Evolutionary conservation across 1,139 yeast species (phyloP).

Genomic region (Candida sp.): DNA sequence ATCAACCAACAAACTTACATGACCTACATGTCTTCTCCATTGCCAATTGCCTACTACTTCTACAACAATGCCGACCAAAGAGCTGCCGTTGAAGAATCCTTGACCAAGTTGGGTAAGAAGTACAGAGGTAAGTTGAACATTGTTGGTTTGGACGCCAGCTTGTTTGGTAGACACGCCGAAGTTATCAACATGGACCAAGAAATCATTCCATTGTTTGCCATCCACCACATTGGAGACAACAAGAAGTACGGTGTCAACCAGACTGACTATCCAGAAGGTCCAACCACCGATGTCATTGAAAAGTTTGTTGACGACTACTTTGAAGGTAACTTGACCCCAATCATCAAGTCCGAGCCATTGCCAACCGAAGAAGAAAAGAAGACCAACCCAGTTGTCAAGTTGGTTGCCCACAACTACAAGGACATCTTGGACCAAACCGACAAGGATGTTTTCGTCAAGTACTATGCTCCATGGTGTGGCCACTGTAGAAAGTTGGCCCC

Average conservation of each 20-base stretch:
- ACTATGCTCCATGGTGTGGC: constrained; percentile 99
- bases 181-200: constrained; percentile 82
- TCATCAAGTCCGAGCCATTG: constrained; percentile 83
- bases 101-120: constrained; percentile 70
- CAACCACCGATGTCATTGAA: constrained; percentile 46
- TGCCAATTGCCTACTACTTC: constrained; percentile 91
- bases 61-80: constrained; percentile 74
- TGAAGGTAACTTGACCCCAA: constrained; percentile 70
- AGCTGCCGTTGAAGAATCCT: constrained; percentile 52
- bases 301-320: constrained; percentile 67
- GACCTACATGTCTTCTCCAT: constrained; percentile 69
- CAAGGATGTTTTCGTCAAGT: constrained; percentile 91
- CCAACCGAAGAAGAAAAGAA: constrained; percentile 73
- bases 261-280: constrained; percentile 44
- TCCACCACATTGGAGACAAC: constrained; percentile 73
- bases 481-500: constrained; percentile 98
- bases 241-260: constrained; percentile 75
- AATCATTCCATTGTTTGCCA: constrained; percentile 88
- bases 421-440: constrained; percentile 65
- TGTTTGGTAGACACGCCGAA: constrained; percentile 89
- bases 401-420: constrained; percentile 88
- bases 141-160: constrained; percentile 84
- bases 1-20: constrained; percentile 83
- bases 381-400: constrained; percentile 71
- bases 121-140: constrained; percentile 84